Base-by-base conservation (phyloP, 1,139 yeast species). In the Eremothecium cymbalariae region DNA sequence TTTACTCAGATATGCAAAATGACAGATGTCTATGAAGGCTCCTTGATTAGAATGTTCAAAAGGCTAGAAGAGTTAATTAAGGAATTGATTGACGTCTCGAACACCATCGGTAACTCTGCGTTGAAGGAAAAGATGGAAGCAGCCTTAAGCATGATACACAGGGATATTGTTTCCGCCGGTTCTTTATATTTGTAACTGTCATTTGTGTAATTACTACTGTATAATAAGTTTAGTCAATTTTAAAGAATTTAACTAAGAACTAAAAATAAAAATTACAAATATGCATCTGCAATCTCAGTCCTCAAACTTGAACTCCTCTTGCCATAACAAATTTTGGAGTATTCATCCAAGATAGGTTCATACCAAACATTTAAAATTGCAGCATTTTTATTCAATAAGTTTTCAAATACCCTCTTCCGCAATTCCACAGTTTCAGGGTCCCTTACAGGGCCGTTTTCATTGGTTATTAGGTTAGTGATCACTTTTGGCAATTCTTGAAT, bases 1-100 rank as follows among this genome's bases (percentile, higher is more conserved):
- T 93, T 93, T 60, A 88, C 96, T 0, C 96, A 88, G 57, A 88
- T 90, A 43, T 90, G 97, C 65, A 88, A 88, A 60, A 85, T 90
- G 96, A 90, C 98, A 0, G 98, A 90, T 56, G 97, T 93, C 29
- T 93, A 88, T 51, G 98, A 93, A 65, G 99, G 99, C 28, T 81
- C 94, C 19, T 70, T 93, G 57, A 88, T 93, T 45, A 75, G 98
- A 59, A 81, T 85, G 74, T 88, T 93, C 64, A 79, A 93, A 60
- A 72, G 98, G 53, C 66, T 93, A 38, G 98, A 90, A 59, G 99
- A 93, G 58, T 71, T 93, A 66, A 66, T 93, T 34, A 73, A 94
- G 51, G 98, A 93, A 59, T 69, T 93, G 74, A 78, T 77, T 27
- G 76, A 74, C 48, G 97, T 95, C 7, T 90, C 97, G 4, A 84